Percentiles rank a stretch among this genome's conserved stretches.
phyloP scores from a whole-genome alignment of 352 stramenopile genomes.

The Globisporangium cederbergense region DNA sequence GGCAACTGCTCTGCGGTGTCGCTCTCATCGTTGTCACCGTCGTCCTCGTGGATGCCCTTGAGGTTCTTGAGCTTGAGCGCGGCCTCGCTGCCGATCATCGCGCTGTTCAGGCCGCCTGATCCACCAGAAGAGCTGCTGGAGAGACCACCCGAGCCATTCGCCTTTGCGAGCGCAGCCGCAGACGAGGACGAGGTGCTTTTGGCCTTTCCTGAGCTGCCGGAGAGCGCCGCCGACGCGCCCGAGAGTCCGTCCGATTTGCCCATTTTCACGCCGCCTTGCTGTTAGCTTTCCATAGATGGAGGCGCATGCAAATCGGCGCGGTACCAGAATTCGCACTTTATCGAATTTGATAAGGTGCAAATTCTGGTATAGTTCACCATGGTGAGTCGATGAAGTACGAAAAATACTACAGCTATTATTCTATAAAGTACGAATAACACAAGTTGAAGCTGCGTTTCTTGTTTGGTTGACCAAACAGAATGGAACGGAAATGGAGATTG shows the following conservation, averaged over 20 bases:
- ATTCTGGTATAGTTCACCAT: no score
- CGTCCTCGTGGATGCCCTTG: conserved; percentile 67
- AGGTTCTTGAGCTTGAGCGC: conserved; percentile 51
- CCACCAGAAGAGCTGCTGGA: conserved; percentile 2
- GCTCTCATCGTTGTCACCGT: conserved; percentile 34
- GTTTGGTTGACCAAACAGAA: background rate
- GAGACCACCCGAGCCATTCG: conserved; percentile 5
- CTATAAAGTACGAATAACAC: background rate
- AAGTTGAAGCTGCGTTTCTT: background rate
- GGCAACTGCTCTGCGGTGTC: conserved; percentile 45
- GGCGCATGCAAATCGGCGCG: no score
- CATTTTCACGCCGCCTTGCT: background rate
- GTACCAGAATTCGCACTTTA: no score
- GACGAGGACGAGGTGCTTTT: conserved; percentile 12
- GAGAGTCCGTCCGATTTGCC: conserved; percentile 9
- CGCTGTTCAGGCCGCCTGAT: background rate
- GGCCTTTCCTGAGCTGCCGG: conserved; percentile 7
- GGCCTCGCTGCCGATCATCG: conserved; percentile 27
- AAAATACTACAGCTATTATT: background rate
- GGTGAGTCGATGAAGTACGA: no score
- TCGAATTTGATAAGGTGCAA: no score
- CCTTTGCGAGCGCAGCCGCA: conserved; percentile 7
- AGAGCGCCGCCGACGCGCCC: background rate
- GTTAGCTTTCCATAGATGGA: background rate
- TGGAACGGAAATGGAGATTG: background rate